Evolutionary conservation across 805 yeast genomes (phyloP).

Genomic region (Cyberlindnera meyerae): DNA sequence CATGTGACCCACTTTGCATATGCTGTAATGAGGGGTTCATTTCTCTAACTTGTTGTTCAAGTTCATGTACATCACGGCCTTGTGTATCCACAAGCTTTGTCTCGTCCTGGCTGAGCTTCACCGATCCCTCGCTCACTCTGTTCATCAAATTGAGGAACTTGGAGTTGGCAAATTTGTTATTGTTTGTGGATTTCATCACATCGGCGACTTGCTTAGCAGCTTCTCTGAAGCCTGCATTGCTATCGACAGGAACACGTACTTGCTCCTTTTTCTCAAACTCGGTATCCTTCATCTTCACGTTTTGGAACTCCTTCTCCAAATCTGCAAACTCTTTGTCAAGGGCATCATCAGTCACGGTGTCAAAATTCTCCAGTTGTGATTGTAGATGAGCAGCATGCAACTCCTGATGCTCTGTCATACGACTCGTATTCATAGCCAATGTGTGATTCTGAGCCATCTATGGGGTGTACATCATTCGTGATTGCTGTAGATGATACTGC

Average conservation of each 20-base stretch:
- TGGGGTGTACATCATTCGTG: conserved; percentile 8
- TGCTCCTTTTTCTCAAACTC: neutral
- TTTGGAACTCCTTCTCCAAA: conserved; percentile 14
- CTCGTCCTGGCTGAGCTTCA: conserved; percentile 21
- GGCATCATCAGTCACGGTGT: conserved; percentile 8
- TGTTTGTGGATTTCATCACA: conserved; percentile 19
- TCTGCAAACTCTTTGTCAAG: conserved; percentile 16
- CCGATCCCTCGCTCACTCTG: conserved; percentile 21
- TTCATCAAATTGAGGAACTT: conserved; percentile 25
- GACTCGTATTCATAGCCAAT: conserved; percentile 1
- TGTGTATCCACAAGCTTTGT: conserved; percentile 21
- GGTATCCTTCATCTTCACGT: conserved; percentile 11
- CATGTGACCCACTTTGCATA: conserved; percentile 3
- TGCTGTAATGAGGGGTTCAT: conserved; percentile 4
- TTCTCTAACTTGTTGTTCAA: neutral
- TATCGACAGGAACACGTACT: conserved; percentile 1
- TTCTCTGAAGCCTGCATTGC: conserved; percentile 19
- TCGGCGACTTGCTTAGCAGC: conserved; percentile 26
- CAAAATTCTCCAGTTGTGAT: conserved; percentile 15
- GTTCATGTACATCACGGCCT: conserved; percentile 24
- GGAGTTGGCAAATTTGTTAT: conserved; percentile 24
- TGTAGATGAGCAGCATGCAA: conserved; percentile 14
- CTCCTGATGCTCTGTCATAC: conserved; percentile 23
- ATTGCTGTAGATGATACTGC: conserved; percentile 5
- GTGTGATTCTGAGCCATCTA: conserved; percentile 10